phyloP scores from a whole-genome alignment of 2,329 filamentous ascomycete species.

The Pseudogymnoascus sp. region DNA sequence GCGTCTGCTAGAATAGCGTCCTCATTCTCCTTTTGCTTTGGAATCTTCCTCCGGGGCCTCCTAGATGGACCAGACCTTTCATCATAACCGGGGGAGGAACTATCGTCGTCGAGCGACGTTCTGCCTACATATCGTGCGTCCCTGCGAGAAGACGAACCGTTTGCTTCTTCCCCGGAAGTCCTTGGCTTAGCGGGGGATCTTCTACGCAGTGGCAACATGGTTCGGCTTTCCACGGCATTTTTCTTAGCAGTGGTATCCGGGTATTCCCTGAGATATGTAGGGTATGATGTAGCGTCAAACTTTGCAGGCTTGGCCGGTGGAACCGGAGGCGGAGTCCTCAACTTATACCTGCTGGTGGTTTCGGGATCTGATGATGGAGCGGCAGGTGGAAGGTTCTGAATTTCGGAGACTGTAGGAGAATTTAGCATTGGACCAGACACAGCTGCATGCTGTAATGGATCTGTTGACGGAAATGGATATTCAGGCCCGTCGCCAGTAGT shows the following conservation, averaged over 20 bases:
- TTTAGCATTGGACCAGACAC: slow-evolving; percentile 22
- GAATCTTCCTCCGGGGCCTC: slow-evolving; percentile 22
- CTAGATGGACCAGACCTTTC: slow-evolving; percentile 25
- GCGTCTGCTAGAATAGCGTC: slow-evolving; percentile 28
- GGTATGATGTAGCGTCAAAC: slow-evolving; percentile 32
- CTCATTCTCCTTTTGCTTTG: slow-evolving; percentile 27
- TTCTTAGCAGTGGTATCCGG: slow-evolving; percentile 26
- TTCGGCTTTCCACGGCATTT: slow-evolving; percentile 17
- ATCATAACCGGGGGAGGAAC: slow-evolving; percentile 24
- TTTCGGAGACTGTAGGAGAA: slow-evolving; percentile 20
- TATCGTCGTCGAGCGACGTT: slow-evolving; percentile 18
- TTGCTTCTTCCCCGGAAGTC: slow-evolving; percentile 20
- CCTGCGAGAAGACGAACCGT: slow-evolving; percentile 23
- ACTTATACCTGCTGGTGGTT: slow-evolving; percentile 25
- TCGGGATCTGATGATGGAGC: slow-evolving; percentile 16
- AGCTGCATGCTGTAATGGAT: slow-evolving; percentile 23
- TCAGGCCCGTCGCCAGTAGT: slow-evolving; percentile 19
- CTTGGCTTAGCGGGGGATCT: slow-evolving; percentile 17
- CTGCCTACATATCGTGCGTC: background rate
- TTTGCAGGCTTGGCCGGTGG: slow-evolving; percentile 21
- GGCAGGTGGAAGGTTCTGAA: slow-evolving; percentile 18
- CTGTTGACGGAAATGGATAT: slow-evolving; percentile 26
- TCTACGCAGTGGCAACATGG: slow-evolving; percentile 27
- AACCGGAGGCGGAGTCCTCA: slow-evolving; percentile 15
- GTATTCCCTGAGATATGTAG: slow-evolving; percentile 29